Percentiles rank a stretch among this genome's conserved stretches.
These are phyloP conservation scores for Tagetes erecta DNA, from an alignment of 129 eudicot species.

Conservation along the genomic window DNA sequence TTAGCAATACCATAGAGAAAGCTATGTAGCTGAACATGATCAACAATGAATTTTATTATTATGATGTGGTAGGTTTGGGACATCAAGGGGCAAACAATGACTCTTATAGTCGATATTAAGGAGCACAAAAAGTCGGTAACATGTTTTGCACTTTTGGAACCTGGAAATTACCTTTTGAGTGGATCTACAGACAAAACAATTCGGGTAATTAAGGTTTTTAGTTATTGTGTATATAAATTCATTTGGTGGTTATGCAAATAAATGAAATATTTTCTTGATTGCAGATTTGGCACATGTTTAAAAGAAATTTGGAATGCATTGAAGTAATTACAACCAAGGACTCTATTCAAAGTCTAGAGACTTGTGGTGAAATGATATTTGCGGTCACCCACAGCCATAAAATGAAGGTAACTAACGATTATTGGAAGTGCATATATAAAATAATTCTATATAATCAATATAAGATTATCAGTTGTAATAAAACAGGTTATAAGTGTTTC, in stretches of 20 bases:
- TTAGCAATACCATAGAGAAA: conserved; percentile 5
- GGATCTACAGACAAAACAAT: conserved; percentile 87
- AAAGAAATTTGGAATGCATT: conserved; percentile 56
- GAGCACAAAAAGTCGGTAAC: conserved; percentile 84
- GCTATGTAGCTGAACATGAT: not conserved
- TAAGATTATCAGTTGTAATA: not conserved
- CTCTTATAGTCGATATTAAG: conserved; percentile 53
- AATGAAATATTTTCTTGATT: not conserved
- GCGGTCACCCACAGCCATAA: conserved; percentile 56
- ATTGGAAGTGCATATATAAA: not conserved
- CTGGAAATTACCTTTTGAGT: conserved; percentile 65
- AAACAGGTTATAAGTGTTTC: not conserved
- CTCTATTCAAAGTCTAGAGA: conserved; percentile 54
- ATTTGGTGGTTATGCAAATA: not conserved
- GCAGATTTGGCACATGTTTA: conserved; percentile 75
- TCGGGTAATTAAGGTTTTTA: conserved; percentile 36
- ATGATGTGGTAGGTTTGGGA: conserved; percentile 63
- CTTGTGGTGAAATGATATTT: conserved; percentile 65
- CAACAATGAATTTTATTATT: not conserved
- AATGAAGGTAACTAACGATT: conserved; percentile 54
- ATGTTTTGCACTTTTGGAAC: conserved; percentile 68
- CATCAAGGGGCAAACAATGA: conserved; percentile 63
- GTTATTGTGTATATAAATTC: not conserved
- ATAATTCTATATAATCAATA: not conserved
- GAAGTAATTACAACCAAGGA: conserved; percentile 67